phyloP scores from a whole-genome alignment of 768 basidiomycete genomes.

The Termitomyces sp. region DNA sequence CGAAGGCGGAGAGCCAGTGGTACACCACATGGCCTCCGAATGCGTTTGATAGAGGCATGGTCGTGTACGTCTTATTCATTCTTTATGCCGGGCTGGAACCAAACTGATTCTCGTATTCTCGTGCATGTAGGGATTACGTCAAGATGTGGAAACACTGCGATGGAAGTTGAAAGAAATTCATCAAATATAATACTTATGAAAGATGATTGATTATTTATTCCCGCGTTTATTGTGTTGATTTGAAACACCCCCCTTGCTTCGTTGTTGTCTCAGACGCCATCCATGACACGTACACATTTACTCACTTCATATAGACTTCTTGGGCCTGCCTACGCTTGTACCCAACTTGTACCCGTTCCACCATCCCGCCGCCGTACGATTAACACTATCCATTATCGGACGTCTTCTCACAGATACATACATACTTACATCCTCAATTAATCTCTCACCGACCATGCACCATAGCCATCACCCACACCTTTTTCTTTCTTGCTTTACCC shows the following conservation, averaged over 20 bases:
- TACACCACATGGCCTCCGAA: conserved; percentile 67
- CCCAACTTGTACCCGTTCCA: background rate
- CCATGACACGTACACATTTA: background rate
- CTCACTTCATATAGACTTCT: background rate
- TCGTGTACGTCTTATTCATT: conserved; percentile 45
- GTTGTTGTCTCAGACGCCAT: background rate
- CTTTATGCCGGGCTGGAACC: background rate
- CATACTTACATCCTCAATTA: background rate
- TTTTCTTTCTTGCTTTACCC: background rate
- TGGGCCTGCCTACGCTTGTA: background rate
- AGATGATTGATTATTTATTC: no score
- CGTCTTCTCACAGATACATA: background rate
- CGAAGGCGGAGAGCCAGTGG: conserved; percentile 54
- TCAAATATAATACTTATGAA: no score
- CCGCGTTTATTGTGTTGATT: no score
- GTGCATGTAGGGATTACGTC: conserved; percentile 41
- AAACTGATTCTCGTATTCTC: no score
- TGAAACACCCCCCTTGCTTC: background rate
- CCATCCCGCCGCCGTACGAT: background rate
- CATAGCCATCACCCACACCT: background rate
- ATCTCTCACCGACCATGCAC: background rate
- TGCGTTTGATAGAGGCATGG: conserved; percentile 58
- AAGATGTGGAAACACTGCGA: conserved; percentile 54
- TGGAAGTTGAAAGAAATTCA: conserved; percentile 4
- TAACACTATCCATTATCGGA: background rate